Base-by-base conservation (phyloP, 805 yeast species). In the Candida mattraensis region DNA sequence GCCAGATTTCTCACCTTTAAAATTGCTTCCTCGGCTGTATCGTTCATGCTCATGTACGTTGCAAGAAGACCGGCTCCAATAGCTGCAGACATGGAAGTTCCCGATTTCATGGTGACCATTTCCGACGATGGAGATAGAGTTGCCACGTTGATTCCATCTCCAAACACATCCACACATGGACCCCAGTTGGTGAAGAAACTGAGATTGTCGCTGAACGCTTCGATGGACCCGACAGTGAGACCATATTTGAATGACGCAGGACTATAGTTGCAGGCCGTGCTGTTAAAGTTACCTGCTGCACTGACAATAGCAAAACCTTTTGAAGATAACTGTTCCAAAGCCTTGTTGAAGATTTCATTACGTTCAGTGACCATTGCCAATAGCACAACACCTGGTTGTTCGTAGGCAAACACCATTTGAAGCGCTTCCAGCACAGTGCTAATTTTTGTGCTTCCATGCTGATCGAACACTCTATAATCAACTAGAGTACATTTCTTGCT, bases 31-130 rank as follows among this genome's bases (percentile, higher is more conserved):
- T 36, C 23, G 3, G 61, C 58, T 10, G 49, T 48, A 28, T 63
- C 61, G 8, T 73, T 71, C 55, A 60, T 48, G 10, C 68, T 64
- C 67, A 70, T 64, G 39, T 58, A 64, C 30, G 61, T 66, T 3
- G 72, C 73, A 21, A 68, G 56, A n/a, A 67, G 49, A 0, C 75
- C 76, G 3, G 72, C 70, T 1, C 63, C 66, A 8, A 70, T 50
- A 5, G 70, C 76, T 2, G 73, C 59, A n/a, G 74, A 59, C 52
- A 69, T 60, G 9, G 79, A 74, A 2, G 80, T 73, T 2, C 80
- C 80, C 10, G 74, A 66, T 18, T 56, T 56, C 23, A 48, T 35
- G 45, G 63, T 51, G 7, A 60, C 50, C 3, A 59, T 50, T 10
- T 63, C 56, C 7, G 54, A 51, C 3, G 53, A 42, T 18, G 60